Conservation (phyloP, 1,139 yeast genomes). For the Suhomyces atakaporum region DNA sequence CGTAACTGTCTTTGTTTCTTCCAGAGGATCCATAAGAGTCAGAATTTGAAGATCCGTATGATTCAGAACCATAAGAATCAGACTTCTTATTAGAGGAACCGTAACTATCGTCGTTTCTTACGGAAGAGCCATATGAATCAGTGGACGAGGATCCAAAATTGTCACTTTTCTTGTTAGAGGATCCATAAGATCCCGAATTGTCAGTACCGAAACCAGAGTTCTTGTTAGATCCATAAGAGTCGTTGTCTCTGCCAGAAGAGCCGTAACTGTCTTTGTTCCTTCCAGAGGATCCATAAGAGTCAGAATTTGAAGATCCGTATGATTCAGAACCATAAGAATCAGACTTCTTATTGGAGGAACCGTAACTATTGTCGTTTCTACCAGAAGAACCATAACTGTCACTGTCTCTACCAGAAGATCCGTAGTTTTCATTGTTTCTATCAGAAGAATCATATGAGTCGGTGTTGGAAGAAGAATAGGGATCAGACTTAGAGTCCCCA, state of each 20-base stretch:
- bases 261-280: slow-evolving; percentile 15
- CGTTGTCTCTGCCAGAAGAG: slow-evolving; percentile 15
- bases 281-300: slow-evolving; percentile 17
- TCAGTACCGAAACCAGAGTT: slow-evolving; percentile 5
- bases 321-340: too few species aligned
- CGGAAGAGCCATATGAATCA: slow-evolving; percentile 14
- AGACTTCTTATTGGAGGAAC: slow-evolving; percentile 16
- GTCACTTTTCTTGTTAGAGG: slow-evolving; percentile 10
- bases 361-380: slow-evolving; percentile 13
- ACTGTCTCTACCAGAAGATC: slow-evolving; percentile 10
- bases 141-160: slow-evolving; percentile 13
- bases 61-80: too few species aligned
- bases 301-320: slow-evolving; percentile 18
- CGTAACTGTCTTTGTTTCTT: slow-evolving; percentile 10
- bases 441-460: slow-evolving; percentile 18
- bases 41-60: slow-evolving; percentile 18
- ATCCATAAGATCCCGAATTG: slow-evolving; percentile 15
- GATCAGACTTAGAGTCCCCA: slow-evolving; percentile 16
- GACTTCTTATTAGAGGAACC: slow-evolving; percentile 17
- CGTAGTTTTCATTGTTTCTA: slow-evolving; percentile 14
- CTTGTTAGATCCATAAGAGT: slow-evolving; percentile 17
- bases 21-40: slow-evolving; percentile 17
- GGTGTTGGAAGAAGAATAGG: slow-evolving; percentile 16
- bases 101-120: slow-evolving; percentile 12
- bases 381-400: slow-evolving; percentile 15